A percentile compares a stretch with the other conserved stretches of the same genome.
Evolutionary conservation across 805 yeast genomes (phyloP).

Genomic region (Yamadazyma kitorensis): DNA sequence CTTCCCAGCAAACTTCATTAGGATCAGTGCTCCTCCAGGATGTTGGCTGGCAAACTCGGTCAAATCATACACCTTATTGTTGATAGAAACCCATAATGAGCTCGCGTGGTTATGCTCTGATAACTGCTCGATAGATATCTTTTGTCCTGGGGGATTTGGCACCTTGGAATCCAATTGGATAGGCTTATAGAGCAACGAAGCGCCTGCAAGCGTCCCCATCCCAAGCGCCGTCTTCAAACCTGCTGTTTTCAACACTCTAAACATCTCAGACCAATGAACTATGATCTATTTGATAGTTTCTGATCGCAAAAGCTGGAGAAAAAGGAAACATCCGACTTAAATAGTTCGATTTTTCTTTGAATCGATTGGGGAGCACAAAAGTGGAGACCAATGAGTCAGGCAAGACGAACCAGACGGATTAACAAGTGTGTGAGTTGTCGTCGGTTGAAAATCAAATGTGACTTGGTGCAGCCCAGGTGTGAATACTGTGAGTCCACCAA

Average conservation of each 20-base stretch:
- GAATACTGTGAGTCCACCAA: conserved; percentile 23
- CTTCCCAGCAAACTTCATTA: conserved; percentile 56
- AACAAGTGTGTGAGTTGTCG: conserved; percentile 12
- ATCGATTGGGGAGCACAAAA: no score
- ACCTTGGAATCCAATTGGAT: conserved; percentile 4
- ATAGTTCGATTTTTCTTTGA: no score
- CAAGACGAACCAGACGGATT: no score
- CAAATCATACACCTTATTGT: conserved; percentile 78
- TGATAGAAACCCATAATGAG: conserved; percentile 32
- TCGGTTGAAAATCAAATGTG: conserved; percentile 17
- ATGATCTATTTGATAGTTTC: no score
- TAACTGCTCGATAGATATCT: conserved; percentile 13
- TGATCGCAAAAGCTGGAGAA: no score
- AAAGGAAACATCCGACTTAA: no score
- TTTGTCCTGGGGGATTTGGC: not conserved
- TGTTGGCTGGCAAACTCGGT: conserved; percentile 70
- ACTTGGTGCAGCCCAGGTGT: conserved; percentile 23
- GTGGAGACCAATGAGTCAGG: no score
- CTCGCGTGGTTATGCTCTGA: conserved; percentile 12
- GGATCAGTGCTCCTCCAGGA: conserved; percentile 62
- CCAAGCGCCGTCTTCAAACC: no score
- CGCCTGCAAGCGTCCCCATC: no score
- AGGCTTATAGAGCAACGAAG: no score
- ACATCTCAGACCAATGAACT: no score
- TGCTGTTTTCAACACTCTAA: no score